Conservation (phyloP, 208 protist genomes). For the Wallacemonas rigidus region DNA sequence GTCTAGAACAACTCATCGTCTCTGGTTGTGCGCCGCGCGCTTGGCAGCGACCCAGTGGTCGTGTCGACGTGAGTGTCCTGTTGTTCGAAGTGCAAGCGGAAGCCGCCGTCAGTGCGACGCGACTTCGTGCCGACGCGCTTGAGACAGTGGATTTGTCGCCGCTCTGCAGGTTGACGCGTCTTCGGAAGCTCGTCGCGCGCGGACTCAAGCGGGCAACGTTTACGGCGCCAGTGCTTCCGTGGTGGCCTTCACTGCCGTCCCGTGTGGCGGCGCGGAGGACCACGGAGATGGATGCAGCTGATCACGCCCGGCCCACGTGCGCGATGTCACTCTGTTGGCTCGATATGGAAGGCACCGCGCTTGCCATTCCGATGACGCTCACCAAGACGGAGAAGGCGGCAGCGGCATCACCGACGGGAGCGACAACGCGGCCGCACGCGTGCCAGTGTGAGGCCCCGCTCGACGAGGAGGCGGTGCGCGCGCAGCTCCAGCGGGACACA, state of each 20-base stretch:
- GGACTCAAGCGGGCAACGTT: constrained; percentile 1
- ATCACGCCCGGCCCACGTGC: too few relatives aligned
- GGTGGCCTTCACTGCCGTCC: neutral
- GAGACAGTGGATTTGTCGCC: constrained; percentile 8
- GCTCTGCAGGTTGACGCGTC: neutral
- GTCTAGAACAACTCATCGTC: constrained; percentile 1
- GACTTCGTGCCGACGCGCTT: neutral
- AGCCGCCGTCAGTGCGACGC: neutral
- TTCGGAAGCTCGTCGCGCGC: constrained; percentile 10
- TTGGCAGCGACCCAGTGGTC: neutral
- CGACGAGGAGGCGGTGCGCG: neutral
- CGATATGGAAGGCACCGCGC: neutral
- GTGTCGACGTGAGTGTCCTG: too few relatives aligned
- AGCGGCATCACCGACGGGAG: neutral
- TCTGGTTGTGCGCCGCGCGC: neutral
- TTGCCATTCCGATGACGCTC: neutral
- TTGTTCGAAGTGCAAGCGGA: neutral
- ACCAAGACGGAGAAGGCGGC: neutral
- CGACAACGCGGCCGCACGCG: neutral
- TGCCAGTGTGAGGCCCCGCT: neutral
- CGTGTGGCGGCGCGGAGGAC: neutral
- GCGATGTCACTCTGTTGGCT: neutral
- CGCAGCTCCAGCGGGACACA: constrained; percentile 3
- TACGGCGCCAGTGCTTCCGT: neutral
- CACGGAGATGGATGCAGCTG: neutral